Percentiles rank a stretch among this genome's conserved stretches.
phyloP scores from a whole-genome alignment of 2,329 filamentous ascomycete species.

The Fonsecaea erecta region DNA sequence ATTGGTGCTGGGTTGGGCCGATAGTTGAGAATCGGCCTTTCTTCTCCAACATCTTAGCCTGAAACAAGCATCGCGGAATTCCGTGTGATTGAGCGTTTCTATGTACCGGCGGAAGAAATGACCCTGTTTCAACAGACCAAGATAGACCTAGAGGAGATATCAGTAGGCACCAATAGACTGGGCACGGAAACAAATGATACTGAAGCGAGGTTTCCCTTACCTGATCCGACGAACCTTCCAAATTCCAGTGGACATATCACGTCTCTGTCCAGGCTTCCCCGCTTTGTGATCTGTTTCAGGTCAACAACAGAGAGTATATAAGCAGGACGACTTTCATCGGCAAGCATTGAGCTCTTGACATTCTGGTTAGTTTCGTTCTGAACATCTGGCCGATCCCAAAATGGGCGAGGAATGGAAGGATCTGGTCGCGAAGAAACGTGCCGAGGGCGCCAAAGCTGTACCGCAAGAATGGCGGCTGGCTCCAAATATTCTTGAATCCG shows the following conservation, averaged over 20 bases:
- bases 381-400: background rate
- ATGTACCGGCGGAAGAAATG: background rate
- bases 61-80: slow-evolving; percentile 18
- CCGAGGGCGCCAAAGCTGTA: slow-evolving; percentile 21
- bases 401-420: slow-evolving; percentile 27
- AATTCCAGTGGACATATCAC: background rate
- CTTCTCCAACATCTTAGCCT: background rate
- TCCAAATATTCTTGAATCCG: slow-evolving; percentile 15
- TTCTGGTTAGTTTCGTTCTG: background rate
- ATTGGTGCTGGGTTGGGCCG: slow-evolving; percentile 10
- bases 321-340: background rate
- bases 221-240: background rate
- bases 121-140: background rate
- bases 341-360: background rate
- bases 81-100: slow-evolving; percentile 16
- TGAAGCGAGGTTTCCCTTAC: background rate
- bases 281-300: background rate
- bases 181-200: background rate
- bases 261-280: background rate
- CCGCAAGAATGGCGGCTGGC: slow-evolving; percentile 41
- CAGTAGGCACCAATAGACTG: background rate
- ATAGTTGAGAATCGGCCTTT: background rate
- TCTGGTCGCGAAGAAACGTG: slow-evolving; percentile 28
- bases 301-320: background rate
- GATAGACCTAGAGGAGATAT: background rate